Evolutionary conservation across 305 asterid genomes (phyloP).

Genomic region (Plantago lanceolata): DNA sequence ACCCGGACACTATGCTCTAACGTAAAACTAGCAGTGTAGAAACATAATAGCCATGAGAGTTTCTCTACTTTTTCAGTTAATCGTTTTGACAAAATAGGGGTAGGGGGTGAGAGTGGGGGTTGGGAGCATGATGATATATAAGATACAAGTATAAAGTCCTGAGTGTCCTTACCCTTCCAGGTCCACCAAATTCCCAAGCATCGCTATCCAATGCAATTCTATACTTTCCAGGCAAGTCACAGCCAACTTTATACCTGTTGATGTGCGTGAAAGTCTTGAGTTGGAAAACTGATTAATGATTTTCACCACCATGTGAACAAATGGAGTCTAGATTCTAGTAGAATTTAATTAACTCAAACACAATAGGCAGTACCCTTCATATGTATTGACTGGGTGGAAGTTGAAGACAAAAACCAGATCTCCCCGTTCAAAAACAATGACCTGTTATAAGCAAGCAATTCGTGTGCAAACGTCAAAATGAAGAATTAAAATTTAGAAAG

Average conservation of each 20-base stretch:
- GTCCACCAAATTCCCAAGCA: slow-evolving; percentile 91
- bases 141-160: slow-evolving; percentile 5
- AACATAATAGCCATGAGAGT: not conserved
- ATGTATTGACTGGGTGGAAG: slow-evolving; percentile 78
- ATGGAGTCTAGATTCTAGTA: not conserved
- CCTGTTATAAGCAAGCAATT: slow-evolving; percentile 44
- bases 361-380: slow-evolving; percentile 61
- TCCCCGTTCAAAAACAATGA: slow-evolving; percentile 89
- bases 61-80: too few species aligned
- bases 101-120: not conserved
- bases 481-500: not conserved
- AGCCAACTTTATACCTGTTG: slow-evolving; percentile 89
- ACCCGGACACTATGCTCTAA: not conserved
- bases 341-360: slow-evolving; percentile 6
- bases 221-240: slow-evolving; percentile 92
- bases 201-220: slow-evolving; percentile 89
- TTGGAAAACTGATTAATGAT: not conserved
- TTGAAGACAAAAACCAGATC: slow-evolving; percentile 86
- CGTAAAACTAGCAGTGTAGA: not conserved
- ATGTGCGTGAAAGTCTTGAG: slow-evolving; percentile 14
- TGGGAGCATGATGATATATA: too few species aligned
- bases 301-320: not conserved
- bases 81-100: too few species aligned
- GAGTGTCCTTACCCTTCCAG: slow-evolving; percentile 73
- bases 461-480: slow-evolving; percentile 3